Conservation (phyloP, 495 filamentous ascomycete species). For the Collariella sp. region DNA sequence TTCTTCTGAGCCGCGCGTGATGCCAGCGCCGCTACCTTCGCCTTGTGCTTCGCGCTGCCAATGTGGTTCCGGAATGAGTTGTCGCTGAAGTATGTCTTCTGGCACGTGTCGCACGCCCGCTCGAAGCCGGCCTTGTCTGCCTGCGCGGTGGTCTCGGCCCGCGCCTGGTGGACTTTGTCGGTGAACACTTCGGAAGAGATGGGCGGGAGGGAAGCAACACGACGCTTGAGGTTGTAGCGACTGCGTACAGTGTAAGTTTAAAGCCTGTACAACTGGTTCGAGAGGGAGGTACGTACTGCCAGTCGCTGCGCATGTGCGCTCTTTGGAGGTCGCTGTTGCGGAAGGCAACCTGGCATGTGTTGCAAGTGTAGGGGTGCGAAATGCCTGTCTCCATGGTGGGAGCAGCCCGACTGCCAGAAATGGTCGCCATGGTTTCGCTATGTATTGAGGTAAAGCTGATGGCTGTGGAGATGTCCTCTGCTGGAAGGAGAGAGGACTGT, state of each 20-base stretch:
- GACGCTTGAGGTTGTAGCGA: slow-evolving; percentile 94
- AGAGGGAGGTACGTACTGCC: slow-evolving; percentile 65
- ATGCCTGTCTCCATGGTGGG: slow-evolving; percentile 31
- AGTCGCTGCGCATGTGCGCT: slow-evolving; percentile 92
- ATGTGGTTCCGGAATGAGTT: slow-evolving; percentile 93
- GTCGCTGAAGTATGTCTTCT: slow-evolving; percentile 90
- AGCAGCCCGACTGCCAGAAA: slow-evolving; percentile 35
- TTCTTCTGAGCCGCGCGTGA: slow-evolving; percentile 22
- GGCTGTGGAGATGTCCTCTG: not conserved
- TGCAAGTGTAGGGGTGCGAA: slow-evolving; percentile 90
- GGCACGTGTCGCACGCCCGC: slow-evolving; percentile 70
- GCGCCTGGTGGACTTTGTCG: slow-evolving; percentile 91
- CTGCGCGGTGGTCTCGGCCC: slow-evolving; percentile 71
- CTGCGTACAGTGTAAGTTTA: slow-evolving; percentile 36
- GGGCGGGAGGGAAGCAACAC: slow-evolving; percentile 83
- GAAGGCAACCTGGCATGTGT: slow-evolving; percentile 95
- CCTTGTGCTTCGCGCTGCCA: slow-evolving; percentile 81
- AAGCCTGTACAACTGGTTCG: not conserved
- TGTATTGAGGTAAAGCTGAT: not conserved
- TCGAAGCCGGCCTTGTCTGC: slow-evolving; percentile 87
- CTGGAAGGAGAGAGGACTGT: too few species aligned
- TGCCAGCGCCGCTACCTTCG: slow-evolving; percentile 43
- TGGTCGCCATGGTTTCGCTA: slow-evolving; percentile 45
- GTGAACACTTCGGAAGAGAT: slow-evolving; percentile 89
- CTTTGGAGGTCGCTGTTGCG: slow-evolving; percentile 87